phyloP scores from a whole-genome alignment of 768 basidiomycete genomes.

The Botryobasidium botryosum region DNA sequence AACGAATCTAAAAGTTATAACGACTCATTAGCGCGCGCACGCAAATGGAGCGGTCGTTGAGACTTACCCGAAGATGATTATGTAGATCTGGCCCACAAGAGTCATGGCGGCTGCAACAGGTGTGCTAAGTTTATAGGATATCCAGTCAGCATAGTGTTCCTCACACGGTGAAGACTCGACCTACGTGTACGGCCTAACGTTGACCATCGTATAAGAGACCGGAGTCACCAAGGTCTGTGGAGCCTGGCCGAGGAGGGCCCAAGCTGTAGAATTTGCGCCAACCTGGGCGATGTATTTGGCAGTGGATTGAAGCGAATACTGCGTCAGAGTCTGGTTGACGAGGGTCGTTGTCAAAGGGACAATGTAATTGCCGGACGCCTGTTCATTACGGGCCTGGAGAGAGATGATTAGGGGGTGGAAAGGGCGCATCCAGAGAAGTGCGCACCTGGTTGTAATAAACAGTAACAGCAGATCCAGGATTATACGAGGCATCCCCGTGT shows the following conservation, averaged over 20 bases:
- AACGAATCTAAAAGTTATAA: too few relatives aligned
- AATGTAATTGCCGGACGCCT: slow-evolving; percentile 25
- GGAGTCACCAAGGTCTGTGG: slow-evolving; percentile 24
- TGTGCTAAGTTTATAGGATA: slow-evolving; percentile 6
- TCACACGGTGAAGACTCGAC: slow-evolving; percentile 3
- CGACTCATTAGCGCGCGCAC: too few relatives aligned
- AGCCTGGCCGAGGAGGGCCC: slow-evolving; percentile 23
- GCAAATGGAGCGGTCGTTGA: too few relatives aligned
- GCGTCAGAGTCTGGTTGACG: slow-evolving; percentile 12
- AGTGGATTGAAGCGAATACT: slow-evolving; percentile 2
- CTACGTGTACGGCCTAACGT: slow-evolving; percentile 26
- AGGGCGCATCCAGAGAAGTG: neutral
- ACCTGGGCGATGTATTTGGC: slow-evolving; percentile 12
- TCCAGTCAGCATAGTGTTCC: neutral
- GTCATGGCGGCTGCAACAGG: slow-evolving; percentile 27
- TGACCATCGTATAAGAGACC: slow-evolving; percentile 21
- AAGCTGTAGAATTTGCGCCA: slow-evolving; percentile 24
- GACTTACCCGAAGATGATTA: slow-evolving; percentile 16
- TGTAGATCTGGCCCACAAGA: slow-evolving; percentile 27
- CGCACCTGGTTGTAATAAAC: slow-evolving; percentile 3
- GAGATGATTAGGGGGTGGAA: neutral
- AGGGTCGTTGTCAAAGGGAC: slow-evolving; percentile 21
- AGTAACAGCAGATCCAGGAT: slow-evolving; percentile 2
- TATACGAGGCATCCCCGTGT: slow-evolving; percentile 7
- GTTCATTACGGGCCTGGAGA: slow-evolving; percentile 27